Evolutionary conservation across 768 basidiomycete genomes (phyloP), one percentile per base, ranked within the genome.

Genomic region (Pulveroboletus sp.): DNA sequence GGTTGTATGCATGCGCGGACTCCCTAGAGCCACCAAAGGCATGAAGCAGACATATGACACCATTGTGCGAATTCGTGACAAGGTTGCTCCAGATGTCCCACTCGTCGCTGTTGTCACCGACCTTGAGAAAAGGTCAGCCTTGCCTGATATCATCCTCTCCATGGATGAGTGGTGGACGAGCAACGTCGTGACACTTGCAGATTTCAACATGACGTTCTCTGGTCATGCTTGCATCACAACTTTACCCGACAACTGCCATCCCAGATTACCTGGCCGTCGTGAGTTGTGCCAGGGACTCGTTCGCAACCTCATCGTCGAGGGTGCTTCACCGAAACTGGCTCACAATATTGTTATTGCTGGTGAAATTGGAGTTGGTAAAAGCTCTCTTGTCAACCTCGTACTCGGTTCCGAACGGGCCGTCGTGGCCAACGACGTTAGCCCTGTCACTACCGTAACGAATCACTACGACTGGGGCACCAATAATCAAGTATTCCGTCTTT

Each of bases 91-190:
- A 3, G 46, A 52, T 1, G 41, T 58, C n/a, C 66, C 62, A 1
- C 42, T 69, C 24, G 62, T 57, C 12, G 49, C 64, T 12, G 53
- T 68, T 35, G 24, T 69, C 41, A 69, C 68, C 27, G 69, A 71
- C 18, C 61, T 71, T 14, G 69, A 70, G 51, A 67, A 68, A 33
- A 47, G 53, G 30, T 62, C 60, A 8, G 26, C 49, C 26, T 14
- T 15, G 2, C 39, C 57, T 10, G 48, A 58, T 18, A 51, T 62
- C 47, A 43, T 59, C 6, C 28, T 49, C 2, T 65, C 66, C 18
- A 71, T 71, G 63, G 66, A 68, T 0, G 57, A 62, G 27, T 76
- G 75, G 75, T 75, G 73, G 74, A 47, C 43, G 26, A 49, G 51
- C 50, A 75, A 75, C 40, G 39, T 60, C 24, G 12, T 26, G 8